Conservation (phyloP, 345 rosid species). For the Lenwebbia sp. region DNA sequence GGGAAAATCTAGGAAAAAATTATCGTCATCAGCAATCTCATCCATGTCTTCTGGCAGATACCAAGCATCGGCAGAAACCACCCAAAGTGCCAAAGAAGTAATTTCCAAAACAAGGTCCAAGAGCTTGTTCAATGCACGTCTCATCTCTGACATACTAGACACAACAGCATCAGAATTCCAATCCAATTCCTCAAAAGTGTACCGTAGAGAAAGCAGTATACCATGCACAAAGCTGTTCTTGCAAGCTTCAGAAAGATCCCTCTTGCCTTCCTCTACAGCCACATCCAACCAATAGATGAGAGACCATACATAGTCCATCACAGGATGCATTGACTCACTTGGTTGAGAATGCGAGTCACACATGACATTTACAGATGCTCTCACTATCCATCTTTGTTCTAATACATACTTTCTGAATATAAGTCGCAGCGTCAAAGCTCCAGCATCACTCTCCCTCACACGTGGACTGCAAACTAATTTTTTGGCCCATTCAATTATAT, state of each 20-base stretch:
- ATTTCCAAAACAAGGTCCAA: slow-evolving; percentile 65
- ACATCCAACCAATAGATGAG: slow-evolving; percentile 68
- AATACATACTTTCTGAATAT: slow-evolving; percentile 80
- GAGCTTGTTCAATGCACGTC: slow-evolving; percentile 56
- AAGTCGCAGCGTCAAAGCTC: slow-evolving; percentile 73
- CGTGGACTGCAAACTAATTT: slow-evolving; percentile 87
- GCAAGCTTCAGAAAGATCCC: slow-evolving; percentile 80
- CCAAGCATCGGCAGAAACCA: slow-evolving; percentile 97
- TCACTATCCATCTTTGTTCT: slow-evolving; percentile 74
- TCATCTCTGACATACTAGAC: slow-evolving; percentile 59
- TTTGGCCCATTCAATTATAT: slow-evolving; percentile 71
- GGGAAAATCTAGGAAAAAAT: slow-evolving; percentile 32
- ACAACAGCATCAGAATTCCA: slow-evolving; percentile 67
- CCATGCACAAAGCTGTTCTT: slow-evolving; percentile 91
- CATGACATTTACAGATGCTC: slow-evolving; percentile 39
- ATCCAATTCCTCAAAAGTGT: slow-evolving; percentile 91
- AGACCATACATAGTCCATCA: slow-evolving; percentile 59
- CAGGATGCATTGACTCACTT: slow-evolving; percentile 32
- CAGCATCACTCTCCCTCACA: slow-evolving; percentile 98
- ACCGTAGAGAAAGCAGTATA: slow-evolving; percentile 68
- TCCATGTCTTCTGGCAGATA: slow-evolving; percentile 73
- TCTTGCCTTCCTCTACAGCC: slow-evolving; percentile 68
- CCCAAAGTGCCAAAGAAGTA: slow-evolving; percentile 90
- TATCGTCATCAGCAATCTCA: slow-evolving; percentile 64
- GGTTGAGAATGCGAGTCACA: slow-evolving; percentile 30